These are phyloP conservation scores for Grosmannia huntii DNA, from an alignment of 2,329 filamentous ascomycete genomes.

Conservation along the genomic window DNA sequence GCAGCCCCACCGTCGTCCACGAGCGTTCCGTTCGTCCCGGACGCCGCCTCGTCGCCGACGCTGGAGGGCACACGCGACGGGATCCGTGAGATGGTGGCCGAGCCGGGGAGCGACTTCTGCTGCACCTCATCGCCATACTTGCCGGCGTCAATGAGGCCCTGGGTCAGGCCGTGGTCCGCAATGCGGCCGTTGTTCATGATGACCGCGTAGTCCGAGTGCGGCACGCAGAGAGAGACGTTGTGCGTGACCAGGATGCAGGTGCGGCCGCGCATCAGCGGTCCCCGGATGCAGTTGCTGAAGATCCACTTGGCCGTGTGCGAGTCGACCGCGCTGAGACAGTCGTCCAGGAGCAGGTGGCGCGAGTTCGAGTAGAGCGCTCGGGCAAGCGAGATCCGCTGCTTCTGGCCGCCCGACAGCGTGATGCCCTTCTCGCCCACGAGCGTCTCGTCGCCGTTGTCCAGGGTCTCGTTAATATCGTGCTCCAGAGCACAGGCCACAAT, in stretches of 20 bases:
- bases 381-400: slow-evolving; percentile 94
- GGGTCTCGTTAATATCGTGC: slow-evolving; percentile 70
- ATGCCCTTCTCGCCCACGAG: slow-evolving; percentile 96
- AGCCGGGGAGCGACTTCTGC: slow-evolving; percentile 56
- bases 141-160: slow-evolving; percentile 73
- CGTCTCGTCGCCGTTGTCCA: slow-evolving; percentile 86
- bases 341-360: slow-evolving; percentile 79
- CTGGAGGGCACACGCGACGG: slow-evolving; percentile 70
- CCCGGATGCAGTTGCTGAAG: slow-evolving; percentile 82
- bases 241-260: slow-evolving; percentile 95
- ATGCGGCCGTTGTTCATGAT: slow-evolving; percentile 80
- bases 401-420: slow-evolving; percentile 90
- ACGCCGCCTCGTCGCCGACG: slow-evolving; percentile 50
- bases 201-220: slow-evolving; percentile 67
- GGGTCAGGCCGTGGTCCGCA: slow-evolving; percentile 59
- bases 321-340: slow-evolving; percentile 92
- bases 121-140: slow-evolving; percentile 76
- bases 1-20: slow-evolving; percentile 37
- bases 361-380: slow-evolving; percentile 94
- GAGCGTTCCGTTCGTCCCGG: slow-evolving; percentile 38
- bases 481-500: slow-evolving; percentile 84
- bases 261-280: slow-evolving; percentile 73
- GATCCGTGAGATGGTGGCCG: slow-evolving; percentile 55
- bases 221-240: slow-evolving; percentile 79
- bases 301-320: slow-evolving; percentile 98